These are phyloP conservation scores for Flaveria floridana DNA, from an alignment of 140 eudicot species.

Conservation along the genomic window DNA sequence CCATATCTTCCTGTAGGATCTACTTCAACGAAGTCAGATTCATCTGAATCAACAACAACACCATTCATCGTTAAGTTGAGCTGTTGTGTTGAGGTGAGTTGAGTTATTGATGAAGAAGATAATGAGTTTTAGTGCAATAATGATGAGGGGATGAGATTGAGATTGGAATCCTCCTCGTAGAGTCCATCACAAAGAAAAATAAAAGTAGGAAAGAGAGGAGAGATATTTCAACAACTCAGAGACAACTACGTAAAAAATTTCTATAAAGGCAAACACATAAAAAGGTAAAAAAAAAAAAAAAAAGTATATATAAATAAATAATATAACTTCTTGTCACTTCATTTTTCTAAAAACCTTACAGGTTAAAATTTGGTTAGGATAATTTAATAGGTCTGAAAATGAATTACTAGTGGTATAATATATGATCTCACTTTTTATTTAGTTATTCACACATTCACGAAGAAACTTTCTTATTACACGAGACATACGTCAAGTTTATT, in stretches of 20 bases:
- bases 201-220: slow-evolving; percentile 9
- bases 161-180: slow-evolving; percentile 38
- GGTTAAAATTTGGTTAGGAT: too few relatives aligned
- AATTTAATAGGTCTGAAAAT: too few relatives aligned
- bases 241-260: slow-evolving; percentile 35
- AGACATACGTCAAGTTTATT: too few relatives aligned
- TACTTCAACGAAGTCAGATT: slow-evolving; percentile 73
- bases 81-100: neutral
- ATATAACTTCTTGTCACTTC: too few relatives aligned
- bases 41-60: slow-evolving; percentile 43
- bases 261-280: neutral
- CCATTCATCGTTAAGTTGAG: slow-evolving; percentile 47
- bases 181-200: slow-evolving; percentile 31
- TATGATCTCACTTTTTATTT: too few relatives aligned
- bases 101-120: neutral
- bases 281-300: neutral
- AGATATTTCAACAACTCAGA: slow-evolving; percentile 39
- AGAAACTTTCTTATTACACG: too few relatives aligned
- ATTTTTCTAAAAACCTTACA: too few relatives aligned
- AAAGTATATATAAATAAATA: neutral
- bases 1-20: slow-evolving; percentile 95
- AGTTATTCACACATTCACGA: too few relatives aligned
- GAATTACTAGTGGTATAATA: too few relatives aligned
- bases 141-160: slow-evolving; percentile 17
- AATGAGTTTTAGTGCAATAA: slow-evolving; percentile 22